Evolutionary conservation across 1,284 basidiomycete genomes (phyloP).

Genomic region (Apiotrichum siamense): DNA sequence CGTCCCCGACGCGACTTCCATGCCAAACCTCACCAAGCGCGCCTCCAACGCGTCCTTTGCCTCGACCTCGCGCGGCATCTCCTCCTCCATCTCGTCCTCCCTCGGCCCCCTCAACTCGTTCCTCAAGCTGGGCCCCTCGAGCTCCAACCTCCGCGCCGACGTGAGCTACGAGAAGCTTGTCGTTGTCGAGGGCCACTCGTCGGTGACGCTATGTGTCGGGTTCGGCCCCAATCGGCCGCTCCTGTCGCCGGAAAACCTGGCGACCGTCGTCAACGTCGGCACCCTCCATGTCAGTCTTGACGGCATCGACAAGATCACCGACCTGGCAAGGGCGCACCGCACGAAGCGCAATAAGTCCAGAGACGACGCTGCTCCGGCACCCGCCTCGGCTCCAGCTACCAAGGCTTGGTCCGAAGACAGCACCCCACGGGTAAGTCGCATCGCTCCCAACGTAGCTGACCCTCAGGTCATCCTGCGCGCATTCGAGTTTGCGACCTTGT

Average conservation of each 20-base stretch:
- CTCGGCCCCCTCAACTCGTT: conserved; percentile 5
- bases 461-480: conserved; percentile 33
- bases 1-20: not conserved
- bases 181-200: conserved; percentile 21
- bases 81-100: not conserved
- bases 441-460: conserved; percentile 10
- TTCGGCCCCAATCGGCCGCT: conserved; percentile 37
- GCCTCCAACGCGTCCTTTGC: not conserved
- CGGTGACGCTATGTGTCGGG: conserved; percentile 19
- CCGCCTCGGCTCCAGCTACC: not conserved
- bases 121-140: not conserved
- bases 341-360: not conserved
- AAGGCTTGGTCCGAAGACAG: conserved; percentile 7
- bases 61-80: not conserved
- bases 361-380: not conserved
- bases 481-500: conserved; percentile 26
- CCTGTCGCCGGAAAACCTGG: conserved; percentile 36
- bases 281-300: conserved; percentile 22
- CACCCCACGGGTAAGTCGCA: conserved; percentile 16
- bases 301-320: conserved; percentile 23
- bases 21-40: conserved; percentile 1
- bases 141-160: conserved; percentile 1
- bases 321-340: conserved; percentile 11
- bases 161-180: conserved; percentile 22
- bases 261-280: conserved; percentile 21